Evolutionary conservation across 306 rosid species (phyloP), one percentile per base, ranked within the genome.

Genomic region (apple (Malus domestica)): DNA sequence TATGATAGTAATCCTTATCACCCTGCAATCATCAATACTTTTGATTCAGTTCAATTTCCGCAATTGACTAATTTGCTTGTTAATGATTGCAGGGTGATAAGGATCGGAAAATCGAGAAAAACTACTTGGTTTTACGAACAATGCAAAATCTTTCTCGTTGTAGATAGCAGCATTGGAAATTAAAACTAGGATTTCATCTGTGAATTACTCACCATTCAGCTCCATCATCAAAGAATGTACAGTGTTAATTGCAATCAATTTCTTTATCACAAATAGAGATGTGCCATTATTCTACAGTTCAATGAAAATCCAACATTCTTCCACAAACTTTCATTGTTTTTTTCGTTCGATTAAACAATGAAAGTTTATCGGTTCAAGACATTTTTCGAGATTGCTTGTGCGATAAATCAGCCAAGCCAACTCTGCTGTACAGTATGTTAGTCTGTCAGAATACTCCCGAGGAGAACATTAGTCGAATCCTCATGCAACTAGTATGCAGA

Each of bases 71-170:
- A 14, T 68, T 67, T 20, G 46, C 46, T 59, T 75, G 68, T 71
- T 52, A 25, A 22, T 79, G 13, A 65, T 73, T 84, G 85, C 73
- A 91, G 97, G 96, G 89, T 18, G 95, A 90, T 63, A 94, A 92
- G 83, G 96, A 92, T 78, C 85, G 81, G 84, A 94, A 90, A 80
- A 94, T 68, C 79, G 95, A 80, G 96, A 88, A 83, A 90, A 83
- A 69, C 85, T 94, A 15, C 40, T 91, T 27, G 54, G 83, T 86
- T 90, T 94, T 71, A 90, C 92, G 68, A 86, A 83, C 44, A 85
- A 80, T 78, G 79, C 87, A 81, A 78, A 86, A 76, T 62, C 80
- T 77, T 84, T 82, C 85, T 22, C 62, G 58, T 40, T 78, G 33
- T 68, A 84, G 79, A 80, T 73, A 85, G 78, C 73, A 66, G 78